These are phyloP conservation scores for Graphium sp. DNA, from an alignment of 2,329 filamentous ascomycete genomes.

Conservation along the genomic window DNA sequence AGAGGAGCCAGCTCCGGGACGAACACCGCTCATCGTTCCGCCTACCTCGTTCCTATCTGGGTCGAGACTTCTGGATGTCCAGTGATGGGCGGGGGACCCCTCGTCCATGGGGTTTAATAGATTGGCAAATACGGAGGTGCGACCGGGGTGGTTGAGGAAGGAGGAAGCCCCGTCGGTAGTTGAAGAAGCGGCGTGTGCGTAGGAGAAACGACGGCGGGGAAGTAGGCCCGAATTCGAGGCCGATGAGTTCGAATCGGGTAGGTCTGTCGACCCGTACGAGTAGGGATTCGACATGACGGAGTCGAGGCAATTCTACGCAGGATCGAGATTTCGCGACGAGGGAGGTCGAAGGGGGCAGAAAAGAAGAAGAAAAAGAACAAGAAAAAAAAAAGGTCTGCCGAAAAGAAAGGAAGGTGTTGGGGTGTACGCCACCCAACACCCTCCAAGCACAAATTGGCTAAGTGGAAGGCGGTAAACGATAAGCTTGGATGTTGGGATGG, in stretches of 20 bases:
- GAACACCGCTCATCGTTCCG: conserved; percentile 11
- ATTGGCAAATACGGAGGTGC: conserved; percentile 31
- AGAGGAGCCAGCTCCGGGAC: conserved; percentile 2
- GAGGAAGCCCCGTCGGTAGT: conserved; percentile 17
- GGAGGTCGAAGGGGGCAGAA: background rate
- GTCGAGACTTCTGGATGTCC: conserved; percentile 8
- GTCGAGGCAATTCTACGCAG: conserved; percentile 3
- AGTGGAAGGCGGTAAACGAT: too few relatives aligned
- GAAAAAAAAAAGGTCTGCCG: too few relatives aligned
- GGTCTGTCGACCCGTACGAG: conserved; percentile 13
- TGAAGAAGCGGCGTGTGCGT: conserved; percentile 11
- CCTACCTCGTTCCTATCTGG: conserved; percentile 17
- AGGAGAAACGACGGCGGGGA: conserved; percentile 18
- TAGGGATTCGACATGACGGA: conserved; percentile 1
- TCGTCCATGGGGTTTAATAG: conserved; percentile 29
- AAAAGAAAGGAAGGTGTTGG: too few relatives aligned
- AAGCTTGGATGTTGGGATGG: too few relatives aligned
- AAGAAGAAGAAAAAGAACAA: background rate
- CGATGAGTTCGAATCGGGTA: conserved; percentile 14
- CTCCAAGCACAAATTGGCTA: too few relatives aligned
- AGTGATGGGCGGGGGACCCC: conserved; percentile 11
- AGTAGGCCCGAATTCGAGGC: conserved; percentile 12
- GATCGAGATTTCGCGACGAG: background rate
- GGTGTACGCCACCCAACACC: too few relatives aligned
- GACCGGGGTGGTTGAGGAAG: conserved; percentile 17